phyloP scores from a whole-genome alignment of 2,329 filamentous ascomycete genomes.

The Phialemoniopsis sp. region DNA sequence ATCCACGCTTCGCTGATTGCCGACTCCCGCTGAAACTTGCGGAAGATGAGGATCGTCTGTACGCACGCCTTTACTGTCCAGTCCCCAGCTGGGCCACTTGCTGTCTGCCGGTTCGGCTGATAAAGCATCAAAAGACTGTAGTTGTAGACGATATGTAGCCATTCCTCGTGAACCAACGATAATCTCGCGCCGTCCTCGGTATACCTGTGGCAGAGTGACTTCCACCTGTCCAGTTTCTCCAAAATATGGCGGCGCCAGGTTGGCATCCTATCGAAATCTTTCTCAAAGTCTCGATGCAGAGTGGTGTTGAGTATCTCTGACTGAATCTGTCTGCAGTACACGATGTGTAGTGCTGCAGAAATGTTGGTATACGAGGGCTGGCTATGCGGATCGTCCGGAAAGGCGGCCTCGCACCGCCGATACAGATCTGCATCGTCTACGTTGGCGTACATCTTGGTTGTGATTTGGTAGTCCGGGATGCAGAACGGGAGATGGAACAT shows the following conservation, averaged over 20 bases:
- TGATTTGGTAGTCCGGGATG: conserved; percentile 20
- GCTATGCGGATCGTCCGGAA: conserved; percentile 6
- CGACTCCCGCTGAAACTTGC: conserved; percentile 19
- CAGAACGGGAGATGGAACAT: conserved; percentile 18
- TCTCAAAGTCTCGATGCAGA: conserved; percentile 15
- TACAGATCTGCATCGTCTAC: conserved; percentile 17
- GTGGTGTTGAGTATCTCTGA: conserved; percentile 18
- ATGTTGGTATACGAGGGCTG: conserved; percentile 12
- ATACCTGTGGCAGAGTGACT: conserved; percentile 10
- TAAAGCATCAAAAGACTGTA: conserved; percentile 21
- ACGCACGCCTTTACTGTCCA: conserved; percentile 18
- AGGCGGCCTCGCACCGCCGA: conserved; percentile 2
- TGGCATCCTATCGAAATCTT: conserved; percentile 11
- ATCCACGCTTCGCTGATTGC: conserved; percentile 19
- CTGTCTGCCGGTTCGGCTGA: conserved; percentile 15
- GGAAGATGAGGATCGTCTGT: conserved; percentile 21
- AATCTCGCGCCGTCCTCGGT: no score
- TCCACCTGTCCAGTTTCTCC: conserved; percentile 16
- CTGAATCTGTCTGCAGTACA: conserved; percentile 19
- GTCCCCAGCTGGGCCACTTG: conserved; percentile 15
- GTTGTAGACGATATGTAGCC: conserved; percentile 17
- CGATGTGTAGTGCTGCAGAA: conserved; percentile 18
- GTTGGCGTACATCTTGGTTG: conserved; percentile 16
- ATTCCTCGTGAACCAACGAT: no score
- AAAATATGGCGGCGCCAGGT: conserved; percentile 17